Evolutionary conservation across 768 basidiomycete genomes (phyloP).

Genomic region (Tremella yokohamensis): DNA sequence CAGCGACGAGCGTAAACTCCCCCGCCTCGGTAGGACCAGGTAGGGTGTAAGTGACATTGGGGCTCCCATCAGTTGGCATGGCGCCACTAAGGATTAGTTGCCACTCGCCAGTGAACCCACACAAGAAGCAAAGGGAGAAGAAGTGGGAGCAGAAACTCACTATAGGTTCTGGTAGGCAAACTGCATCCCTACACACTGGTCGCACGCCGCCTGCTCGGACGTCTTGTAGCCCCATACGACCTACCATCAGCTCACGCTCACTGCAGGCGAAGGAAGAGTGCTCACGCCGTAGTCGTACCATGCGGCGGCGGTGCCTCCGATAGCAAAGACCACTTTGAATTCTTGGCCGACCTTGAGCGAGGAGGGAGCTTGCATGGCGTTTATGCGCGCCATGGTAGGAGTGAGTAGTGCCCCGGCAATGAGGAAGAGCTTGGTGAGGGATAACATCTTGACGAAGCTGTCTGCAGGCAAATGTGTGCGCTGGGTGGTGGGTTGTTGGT

Average conservation of each 20-base stretch:
- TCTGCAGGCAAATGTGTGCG: too few relatives aligned
- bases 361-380: not conserved
- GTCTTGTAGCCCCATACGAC: conserved; percentile 9
- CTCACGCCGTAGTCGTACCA: conserved; percentile 1
- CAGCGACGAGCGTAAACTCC: conserved; percentile 14
- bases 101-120: too few relatives aligned
- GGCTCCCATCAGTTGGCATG: too few relatives aligned
- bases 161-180: conserved; percentile 17
- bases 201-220: conserved; percentile 2
- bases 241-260: not conserved
- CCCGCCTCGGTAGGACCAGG: not conserved
- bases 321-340: not conserved
- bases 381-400: not conserved
- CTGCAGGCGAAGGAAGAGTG: not conserved
- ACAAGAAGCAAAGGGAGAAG: too few relatives aligned
- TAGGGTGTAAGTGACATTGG: too few relatives aligned
- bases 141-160: conserved; percentile 8
- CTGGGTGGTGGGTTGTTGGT: too few relatives aligned
- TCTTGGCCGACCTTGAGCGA: conserved; percentile 1
- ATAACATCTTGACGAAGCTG: not conserved
- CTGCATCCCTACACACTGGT: conserved; percentile 8
- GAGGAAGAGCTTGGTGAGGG: conserved; percentile 1
- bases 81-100: too few relatives aligned
- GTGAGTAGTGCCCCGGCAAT: not conserved
- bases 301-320: not conserved